Evolutionary conservation across 257 asterid genomes (phyloP).

Genomic region (Solanum medicagineum): DNA sequence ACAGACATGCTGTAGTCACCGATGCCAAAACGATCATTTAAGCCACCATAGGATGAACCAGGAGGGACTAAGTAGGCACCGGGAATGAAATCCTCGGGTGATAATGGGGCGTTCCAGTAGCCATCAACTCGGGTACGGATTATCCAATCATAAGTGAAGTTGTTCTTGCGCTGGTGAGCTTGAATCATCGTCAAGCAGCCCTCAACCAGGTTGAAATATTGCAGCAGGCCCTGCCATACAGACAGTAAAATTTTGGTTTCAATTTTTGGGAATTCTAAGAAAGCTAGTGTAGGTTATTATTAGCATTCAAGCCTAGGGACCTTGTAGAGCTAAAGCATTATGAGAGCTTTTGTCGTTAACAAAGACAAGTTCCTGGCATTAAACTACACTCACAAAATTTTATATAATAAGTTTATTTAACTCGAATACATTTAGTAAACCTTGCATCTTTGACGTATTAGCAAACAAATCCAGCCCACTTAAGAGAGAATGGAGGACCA

Average conservation of each 20-base stretch:
- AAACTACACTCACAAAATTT: not conserved
- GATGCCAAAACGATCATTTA: slow-evolving; percentile 81
- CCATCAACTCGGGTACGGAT: slow-evolving; percentile 86
- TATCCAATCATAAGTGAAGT: slow-evolving; percentile 86
- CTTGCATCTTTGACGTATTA: not conserved
- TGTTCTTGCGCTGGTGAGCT: slow-evolving; percentile 42
- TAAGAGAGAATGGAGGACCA: not conserved
- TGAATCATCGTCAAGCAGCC: slow-evolving; percentile 71
- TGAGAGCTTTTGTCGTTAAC: not conserved
- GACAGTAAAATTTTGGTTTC: not conserved
- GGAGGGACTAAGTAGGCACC: slow-evolving; percentile 68
- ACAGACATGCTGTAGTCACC: slow-evolving; percentile 72
- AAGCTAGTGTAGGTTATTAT: not conserved
- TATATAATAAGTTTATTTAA: not conserved
- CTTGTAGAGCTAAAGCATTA: not conserved
- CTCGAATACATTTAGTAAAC: not conserved
- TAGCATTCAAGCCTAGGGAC: not conserved
- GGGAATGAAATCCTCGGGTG: slow-evolving; percentile 45
- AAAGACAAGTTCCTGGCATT: not conserved
- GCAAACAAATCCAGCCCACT: not conserved
- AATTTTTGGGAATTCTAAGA: not conserved
- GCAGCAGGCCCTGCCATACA: slow-evolving; percentile 64
- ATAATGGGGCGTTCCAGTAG: slow-evolving; percentile 60
- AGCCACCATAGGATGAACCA: slow-evolving; percentile 78
- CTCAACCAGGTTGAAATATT: slow-evolving; percentile 77